Conservation (phyloP, 2,329 filamentous ascomycete species). For the Arthrinium phaeospermum region DNA sequence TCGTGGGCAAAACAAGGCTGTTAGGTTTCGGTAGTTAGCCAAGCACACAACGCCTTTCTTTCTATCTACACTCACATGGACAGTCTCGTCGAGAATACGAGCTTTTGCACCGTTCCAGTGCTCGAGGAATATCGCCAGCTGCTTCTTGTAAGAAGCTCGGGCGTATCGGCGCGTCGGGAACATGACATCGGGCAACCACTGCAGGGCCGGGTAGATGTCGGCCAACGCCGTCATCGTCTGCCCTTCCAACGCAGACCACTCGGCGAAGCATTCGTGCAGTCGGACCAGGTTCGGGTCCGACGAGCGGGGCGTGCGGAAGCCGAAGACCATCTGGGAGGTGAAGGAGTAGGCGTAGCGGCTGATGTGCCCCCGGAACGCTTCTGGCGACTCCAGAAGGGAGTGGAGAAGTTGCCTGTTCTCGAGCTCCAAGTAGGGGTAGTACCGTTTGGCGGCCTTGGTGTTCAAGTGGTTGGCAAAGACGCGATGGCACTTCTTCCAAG, state of each 20-base stretch:
- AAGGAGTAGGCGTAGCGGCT: conserved; percentile 28
- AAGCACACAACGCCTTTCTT: conserved; percentile 23
- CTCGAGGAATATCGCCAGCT: conserved; percentile 27
- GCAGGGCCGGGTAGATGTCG: conserved; percentile 31
- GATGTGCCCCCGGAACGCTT: conserved; percentile 24
- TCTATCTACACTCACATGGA: conserved; percentile 17
- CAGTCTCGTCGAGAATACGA: conserved; percentile 23
- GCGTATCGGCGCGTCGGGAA: conserved; percentile 32
- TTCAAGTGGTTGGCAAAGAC: conserved; percentile 28
- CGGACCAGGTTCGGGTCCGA: neutral
- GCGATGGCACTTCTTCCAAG: conserved; percentile 29
- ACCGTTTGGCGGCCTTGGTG: conserved; percentile 24
- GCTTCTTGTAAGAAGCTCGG: conserved; percentile 21
- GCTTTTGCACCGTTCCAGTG: conserved; percentile 24
- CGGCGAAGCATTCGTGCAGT: conserved; percentile 28
- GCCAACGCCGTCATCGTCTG: conserved; percentile 27
- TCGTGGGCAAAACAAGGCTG: neutral
- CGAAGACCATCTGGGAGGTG: conserved; percentile 27
- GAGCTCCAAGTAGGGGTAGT: conserved; percentile 27
- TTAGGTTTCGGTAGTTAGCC: conserved; percentile 16
- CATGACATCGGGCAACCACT: conserved; percentile 29
- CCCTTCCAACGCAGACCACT: conserved; percentile 26
- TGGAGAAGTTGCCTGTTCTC: conserved; percentile 29
- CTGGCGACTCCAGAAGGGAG: conserved; percentile 23
- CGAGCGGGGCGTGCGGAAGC: conserved; percentile 23